Conservation (phyloP, 2,329 filamentous ascomycete genomes). For the Nigrograna mackinnonii region DNA sequence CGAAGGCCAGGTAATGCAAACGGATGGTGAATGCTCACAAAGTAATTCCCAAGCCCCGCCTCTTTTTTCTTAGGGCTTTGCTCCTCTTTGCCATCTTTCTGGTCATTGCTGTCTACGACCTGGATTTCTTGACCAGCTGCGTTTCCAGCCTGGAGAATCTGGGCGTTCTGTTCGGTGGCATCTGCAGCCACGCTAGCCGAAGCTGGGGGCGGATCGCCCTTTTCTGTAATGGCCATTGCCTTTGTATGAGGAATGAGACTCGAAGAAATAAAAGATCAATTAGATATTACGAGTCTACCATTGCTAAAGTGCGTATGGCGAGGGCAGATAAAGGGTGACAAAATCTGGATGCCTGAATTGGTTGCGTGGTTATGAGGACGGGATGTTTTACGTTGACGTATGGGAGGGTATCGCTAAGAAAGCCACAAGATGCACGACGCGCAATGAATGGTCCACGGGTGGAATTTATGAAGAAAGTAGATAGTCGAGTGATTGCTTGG, state of each 20-base stretch:
- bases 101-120: slow-evolving; percentile 2
- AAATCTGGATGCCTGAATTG: slow-evolving; percentile 6
- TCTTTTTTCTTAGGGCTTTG: slow-evolving; percentile 19
- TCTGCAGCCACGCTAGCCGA: slow-evolving; percentile 12
- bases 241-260: not conserved
- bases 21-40: slow-evolving; percentile 33
- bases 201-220: slow-evolving; percentile 6
- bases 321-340: too few species aligned
- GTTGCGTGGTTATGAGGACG: too few species aligned
- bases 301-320: not conserved
- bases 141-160: slow-evolving; percentile 12
- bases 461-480: too few species aligned
- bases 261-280: not conserved
- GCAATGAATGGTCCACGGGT: too few species aligned
- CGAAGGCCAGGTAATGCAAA: not conserved
- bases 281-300: not conserved
- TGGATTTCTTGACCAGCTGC: too few species aligned
- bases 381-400: too few species aligned
- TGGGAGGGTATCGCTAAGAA: too few species aligned
- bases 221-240: slow-evolving; percentile 6
- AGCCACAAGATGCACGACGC: too few species aligned
- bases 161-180: slow-evolving; percentile 12
- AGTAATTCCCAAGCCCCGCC: slow-evolving; percentile 32
- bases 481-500: too few species aligned
- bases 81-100: not conserved